A percentile compares a stretch with the other conserved stretches of the same genome.
Evolutionary conservation across 208 protist species (phyloP).

Genomic region (Wallacemonas rigidus): DNA sequence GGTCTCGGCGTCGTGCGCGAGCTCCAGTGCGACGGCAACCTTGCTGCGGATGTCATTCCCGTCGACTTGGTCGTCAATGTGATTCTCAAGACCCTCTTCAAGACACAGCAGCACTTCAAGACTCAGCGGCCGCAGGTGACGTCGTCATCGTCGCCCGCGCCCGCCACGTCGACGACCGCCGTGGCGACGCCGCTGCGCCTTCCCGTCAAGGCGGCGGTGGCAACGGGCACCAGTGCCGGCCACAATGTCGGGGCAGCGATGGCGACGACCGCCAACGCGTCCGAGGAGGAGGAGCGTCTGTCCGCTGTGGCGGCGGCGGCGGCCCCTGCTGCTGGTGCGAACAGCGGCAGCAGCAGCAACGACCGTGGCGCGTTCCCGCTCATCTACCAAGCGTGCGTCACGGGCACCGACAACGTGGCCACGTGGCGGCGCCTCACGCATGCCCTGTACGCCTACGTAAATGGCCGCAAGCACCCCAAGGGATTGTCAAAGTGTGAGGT

Average conservation of each 20-base stretch:
- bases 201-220: constrained; percentile 3
- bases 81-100: constrained; percentile 84
- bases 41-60: constrained; percentile 77
- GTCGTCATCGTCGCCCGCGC: constrained; percentile 11
- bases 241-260: constrained; percentile 8
- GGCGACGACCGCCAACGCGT: background rate
- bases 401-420: constrained; percentile 42
- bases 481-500: constrained; percentile 31
- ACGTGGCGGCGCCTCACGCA: constrained; percentile 51
- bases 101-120: constrained; percentile 53
- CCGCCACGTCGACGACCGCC: background rate
- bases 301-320: constrained; percentile 20
- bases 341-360: background rate
- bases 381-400: constrained; percentile 71
- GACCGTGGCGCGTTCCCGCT: constrained; percentile 27
- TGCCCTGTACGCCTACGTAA: constrained; percentile 41
- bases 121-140: constrained; percentile 16
- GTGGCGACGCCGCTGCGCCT: background rate
- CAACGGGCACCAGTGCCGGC: background rate
- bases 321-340: background rate
- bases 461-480: constrained; percentile 51
- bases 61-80: constrained; percentile 86
- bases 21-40: constrained; percentile 37
- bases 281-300: constrained; percentile 6
- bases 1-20: constrained; percentile 73